Conservation (phyloP, 2,329 filamentous ascomycete species). For the Leptosphaerulina australis region DNA sequence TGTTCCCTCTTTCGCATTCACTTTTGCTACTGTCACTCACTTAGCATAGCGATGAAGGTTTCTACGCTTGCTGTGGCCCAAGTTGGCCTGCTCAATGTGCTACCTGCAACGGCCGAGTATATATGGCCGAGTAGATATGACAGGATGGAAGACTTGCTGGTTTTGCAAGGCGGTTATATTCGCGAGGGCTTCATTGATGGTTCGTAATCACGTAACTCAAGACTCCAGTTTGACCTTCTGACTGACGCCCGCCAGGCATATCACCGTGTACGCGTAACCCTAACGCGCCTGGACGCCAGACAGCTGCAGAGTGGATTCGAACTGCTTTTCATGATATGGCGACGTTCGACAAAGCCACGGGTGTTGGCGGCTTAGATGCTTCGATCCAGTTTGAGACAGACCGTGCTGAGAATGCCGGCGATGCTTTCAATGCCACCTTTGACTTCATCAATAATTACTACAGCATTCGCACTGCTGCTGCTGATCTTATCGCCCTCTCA, state of each 20-base stretch:
- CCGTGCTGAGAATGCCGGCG: constrained; percentile 37
- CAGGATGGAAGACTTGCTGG: constrained; percentile 17
- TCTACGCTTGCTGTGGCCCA: constrained; percentile 6
- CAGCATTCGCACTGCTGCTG: constrained; percentile 28
- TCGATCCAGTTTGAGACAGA: constrained; percentile 44
- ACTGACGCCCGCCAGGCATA: constrained; percentile 18
- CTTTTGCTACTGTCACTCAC: constrained; percentile 6
- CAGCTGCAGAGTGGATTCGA: constrained; percentile 40
- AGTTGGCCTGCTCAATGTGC: constrained; percentile 6
- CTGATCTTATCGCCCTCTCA: constrained; percentile 43
- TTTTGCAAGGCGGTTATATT: constrained; percentile 15
- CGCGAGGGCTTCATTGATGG: constrained; percentile 12
- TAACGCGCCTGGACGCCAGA: constrained; percentile 27
- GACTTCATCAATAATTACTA: constrained; percentile 36
- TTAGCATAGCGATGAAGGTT: constrained; percentile 4
- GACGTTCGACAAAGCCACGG: constrained; percentile 35
- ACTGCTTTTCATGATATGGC: constrained; percentile 47
- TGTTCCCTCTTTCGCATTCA: background rate
- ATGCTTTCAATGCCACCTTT: constrained; percentile 44
- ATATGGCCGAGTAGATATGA: constrained; percentile 15
- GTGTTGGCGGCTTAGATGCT: constrained; percentile 44
- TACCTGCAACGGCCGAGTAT: constrained; percentile 16
- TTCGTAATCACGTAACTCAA: background rate
- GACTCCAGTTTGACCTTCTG: no score
- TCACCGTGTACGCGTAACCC: constrained; percentile 24